Percentiles rank a stretch among this genome's conserved stretches.
phyloP scores from a whole-genome alignment of 768 basidiomycete species.

The Mycena vitilis region DNA sequence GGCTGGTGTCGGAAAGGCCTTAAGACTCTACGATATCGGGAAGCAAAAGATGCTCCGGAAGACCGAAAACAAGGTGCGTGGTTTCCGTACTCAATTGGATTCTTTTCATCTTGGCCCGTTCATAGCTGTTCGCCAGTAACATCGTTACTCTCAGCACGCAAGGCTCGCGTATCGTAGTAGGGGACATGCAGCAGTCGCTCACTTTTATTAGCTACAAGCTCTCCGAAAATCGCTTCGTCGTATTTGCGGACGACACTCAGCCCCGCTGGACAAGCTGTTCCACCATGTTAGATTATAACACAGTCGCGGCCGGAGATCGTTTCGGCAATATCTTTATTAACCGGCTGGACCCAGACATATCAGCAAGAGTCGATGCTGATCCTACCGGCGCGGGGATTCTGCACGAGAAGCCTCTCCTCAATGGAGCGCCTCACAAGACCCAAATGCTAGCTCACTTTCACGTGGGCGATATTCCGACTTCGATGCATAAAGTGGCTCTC shows the following conservation, averaged over 20 bases:
- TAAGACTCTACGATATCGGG: slow-evolving; percentile 94
- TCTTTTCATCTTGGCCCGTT: slow-evolving; percentile 14
- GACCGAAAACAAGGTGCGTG: slow-evolving; percentile 96
- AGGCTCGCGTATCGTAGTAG: slow-evolving; percentile 93
- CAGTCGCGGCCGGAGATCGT: slow-evolving; percentile 90
- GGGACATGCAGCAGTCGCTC: slow-evolving; percentile 98
- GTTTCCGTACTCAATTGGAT: neutral
- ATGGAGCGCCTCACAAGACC: no score
- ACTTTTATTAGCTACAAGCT: slow-evolving; percentile 91
- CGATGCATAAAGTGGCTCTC: no score
- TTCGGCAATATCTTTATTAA: slow-evolving; percentile 98
- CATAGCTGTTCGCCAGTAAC: slow-evolving; percentile 85
- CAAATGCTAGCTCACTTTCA: no score
- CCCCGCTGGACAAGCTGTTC: slow-evolving; percentile 91
- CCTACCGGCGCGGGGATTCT: no score
- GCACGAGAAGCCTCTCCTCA: no score
- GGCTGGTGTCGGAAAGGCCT: slow-evolving; percentile 91
- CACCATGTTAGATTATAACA: slow-evolving; percentile 96
- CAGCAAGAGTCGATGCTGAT: slow-evolving; percentile 60
- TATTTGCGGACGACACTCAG: slow-evolving; percentile 94
- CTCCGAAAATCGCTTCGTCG: slow-evolving; percentile 89
- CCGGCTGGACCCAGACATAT: slow-evolving; percentile 83
- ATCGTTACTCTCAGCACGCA: slow-evolving; percentile 91
- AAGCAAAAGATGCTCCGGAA: slow-evolving; percentile 98
- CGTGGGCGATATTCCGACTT: no score